Base-by-base conservation (phyloP, 2,329 filamentous ascomycete genomes). In the Epichloe coenophiala region DNA sequence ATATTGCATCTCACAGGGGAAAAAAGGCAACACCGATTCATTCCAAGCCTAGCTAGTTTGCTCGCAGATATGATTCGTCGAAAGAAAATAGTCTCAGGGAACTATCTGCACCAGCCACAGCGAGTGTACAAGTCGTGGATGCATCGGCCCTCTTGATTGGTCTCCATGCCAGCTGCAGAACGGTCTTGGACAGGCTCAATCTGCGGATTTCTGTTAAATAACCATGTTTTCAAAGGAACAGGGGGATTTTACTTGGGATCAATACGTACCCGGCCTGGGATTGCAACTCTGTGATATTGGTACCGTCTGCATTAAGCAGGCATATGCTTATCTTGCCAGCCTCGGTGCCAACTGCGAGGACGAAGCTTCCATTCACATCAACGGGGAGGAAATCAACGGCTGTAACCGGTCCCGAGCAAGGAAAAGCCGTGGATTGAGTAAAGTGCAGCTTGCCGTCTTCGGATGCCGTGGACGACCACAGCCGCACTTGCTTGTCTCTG, bases 401-500 rank as follows among this genome's bases (percentile, higher is more conserved):
- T 0, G 86, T 90, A 3, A 87, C 80, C 0, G 87, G 73, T 19
- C 74, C 71, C 17, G 76, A 73, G 45, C 78, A 70, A 0, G 75
- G 60, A 21, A 86, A 69, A 1, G 74, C 74, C 3, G 72, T 64
- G 6, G 72, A 73, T 54, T 80, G 77, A 11, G 66, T 61, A 54
- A 84, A 81, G 17, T 65, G 63, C 21, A 61, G 51, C 17, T 59
- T 62, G n/a, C 56, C 58, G 8, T 58, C 63, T 53, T 60, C 66
- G 6, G 45, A 40, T 37, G 58, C 57, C 40, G 58, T 67, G 13
- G 60, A 61, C 1, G 62, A 53, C 87, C 87, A 91, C 42, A 90
- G 61, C 61, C 86, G 86, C 38, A 95, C 82, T 27, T 75, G 76
- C 69, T 94, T 97, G 66, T 98, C 93, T 59, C 93, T 77, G 3